These are phyloP conservation scores for Gonium pectorale DNA, from an alignment of 139 green algal species.

Conservation along the genomic window DNA sequence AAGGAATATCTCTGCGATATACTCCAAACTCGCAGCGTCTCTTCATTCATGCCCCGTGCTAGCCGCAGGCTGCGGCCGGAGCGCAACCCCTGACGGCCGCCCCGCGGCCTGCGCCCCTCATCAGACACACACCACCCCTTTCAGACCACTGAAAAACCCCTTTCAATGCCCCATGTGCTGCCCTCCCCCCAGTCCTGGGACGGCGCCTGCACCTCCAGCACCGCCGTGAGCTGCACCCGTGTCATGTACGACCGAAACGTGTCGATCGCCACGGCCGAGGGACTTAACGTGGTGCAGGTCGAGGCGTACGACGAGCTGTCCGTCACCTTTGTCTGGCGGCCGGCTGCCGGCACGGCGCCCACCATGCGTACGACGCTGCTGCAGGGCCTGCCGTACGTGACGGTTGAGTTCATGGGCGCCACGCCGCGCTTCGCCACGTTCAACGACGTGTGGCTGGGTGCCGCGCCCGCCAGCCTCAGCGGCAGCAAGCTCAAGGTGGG, in stretches of 20 bases:
- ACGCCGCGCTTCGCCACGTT: neutral
- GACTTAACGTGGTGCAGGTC: neutral
- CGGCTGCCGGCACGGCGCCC: neutral
- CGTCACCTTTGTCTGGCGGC: conserved; percentile 8
- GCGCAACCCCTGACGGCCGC: neutral
- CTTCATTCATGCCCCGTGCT: neutral
- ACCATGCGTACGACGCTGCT: conserved; percentile 21
- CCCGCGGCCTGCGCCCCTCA: neutral
- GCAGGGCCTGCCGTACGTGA: conserved; percentile 30
- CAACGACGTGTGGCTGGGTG: neutral
- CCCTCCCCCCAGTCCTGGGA: conserved; percentile 11
- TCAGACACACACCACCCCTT: neutral
- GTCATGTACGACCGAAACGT: neutral
- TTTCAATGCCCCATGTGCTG: too few relatives aligned
- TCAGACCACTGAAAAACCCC: neutral
- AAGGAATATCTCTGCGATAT: too few relatives aligned
- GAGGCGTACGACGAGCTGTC: conserved; percentile 25
- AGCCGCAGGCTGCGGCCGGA: neutral
- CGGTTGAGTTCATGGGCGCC: neutral
- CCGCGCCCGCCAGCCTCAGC: neutral
- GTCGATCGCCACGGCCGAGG: neutral
- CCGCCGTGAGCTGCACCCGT: neutral
- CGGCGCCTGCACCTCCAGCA: neutral
- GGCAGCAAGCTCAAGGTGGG: conserved; percentile 9
- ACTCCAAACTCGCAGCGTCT: too few relatives aligned